phyloP scores from a whole-genome alignment of 106 monocot genomes.

The Platanthera zijinensis region DNA sequence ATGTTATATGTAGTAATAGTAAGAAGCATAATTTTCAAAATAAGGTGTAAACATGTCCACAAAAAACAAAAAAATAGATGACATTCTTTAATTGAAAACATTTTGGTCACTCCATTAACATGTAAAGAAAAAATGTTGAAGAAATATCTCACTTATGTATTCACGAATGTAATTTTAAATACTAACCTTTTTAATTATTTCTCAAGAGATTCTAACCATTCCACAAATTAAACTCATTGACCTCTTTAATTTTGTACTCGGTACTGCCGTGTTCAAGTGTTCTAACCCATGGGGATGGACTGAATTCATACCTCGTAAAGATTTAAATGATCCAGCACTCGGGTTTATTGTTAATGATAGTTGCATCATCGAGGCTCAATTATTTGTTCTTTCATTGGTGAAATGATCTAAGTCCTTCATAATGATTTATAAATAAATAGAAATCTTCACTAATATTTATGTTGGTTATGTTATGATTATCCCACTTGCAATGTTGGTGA shows the following conservation, averaged over 20 bases:
- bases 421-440: background rate
- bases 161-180: background rate
- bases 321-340: background rate
- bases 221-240: background rate
- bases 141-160: background rate
- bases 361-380: slow-evolving; percentile 8
- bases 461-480: background rate
- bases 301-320: background rate
- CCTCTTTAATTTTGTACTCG: background rate
- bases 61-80: no score
- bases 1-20: no score
- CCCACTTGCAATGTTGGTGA: background rate
- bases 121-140: background rate
- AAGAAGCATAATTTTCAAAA: no score
- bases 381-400: background rate
- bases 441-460: background rate
- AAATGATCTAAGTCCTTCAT: background rate
- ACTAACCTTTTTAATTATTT: background rate
- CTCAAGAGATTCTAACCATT: background rate
- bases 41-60: no score
- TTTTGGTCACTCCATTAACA: background rate
- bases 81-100: no score
- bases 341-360: slow-evolving; percentile 5
- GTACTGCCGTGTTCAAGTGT: slow-evolving; percentile 6
- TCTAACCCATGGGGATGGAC: slow-evolving; percentile 3